Conservation (phyloP, 2,329 filamentous ascomycete genomes). For the Bipolaris zeicola region DNA sequence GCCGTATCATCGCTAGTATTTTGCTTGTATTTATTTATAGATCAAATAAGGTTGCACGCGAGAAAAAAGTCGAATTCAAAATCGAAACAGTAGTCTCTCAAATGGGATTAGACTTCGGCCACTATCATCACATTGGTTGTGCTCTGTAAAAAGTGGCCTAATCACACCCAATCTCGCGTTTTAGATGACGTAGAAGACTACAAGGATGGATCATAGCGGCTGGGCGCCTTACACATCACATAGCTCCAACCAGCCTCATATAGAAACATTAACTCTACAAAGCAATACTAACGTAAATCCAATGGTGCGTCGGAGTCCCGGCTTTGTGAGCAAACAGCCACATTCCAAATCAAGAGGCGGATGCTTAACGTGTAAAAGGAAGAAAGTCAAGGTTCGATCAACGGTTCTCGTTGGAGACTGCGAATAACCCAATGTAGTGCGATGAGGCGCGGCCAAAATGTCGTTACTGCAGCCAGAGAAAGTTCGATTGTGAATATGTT, state of each 20-base stretch:
- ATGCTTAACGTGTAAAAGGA: constrained; percentile 41
- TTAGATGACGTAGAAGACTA: constrained; percentile 7
- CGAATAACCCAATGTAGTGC: constrained; percentile 26
- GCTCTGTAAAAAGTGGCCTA: not conserved
- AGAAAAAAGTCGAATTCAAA: no score
- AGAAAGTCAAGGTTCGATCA: constrained; percentile 41
- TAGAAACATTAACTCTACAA: not conserved
- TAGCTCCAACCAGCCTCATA: no score
- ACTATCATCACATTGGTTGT: not conserved
- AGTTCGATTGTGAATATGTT: constrained; percentile 33
- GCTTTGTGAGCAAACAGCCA: constrained; percentile 41
- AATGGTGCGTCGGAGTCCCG: constrained; percentile 35
- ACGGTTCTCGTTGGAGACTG: not conserved
- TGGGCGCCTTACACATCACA: constrained; percentile 4
- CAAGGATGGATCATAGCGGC: not conserved
- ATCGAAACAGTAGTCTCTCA: no score
- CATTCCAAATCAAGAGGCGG: constrained; percentile 42
- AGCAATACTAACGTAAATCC: not conserved
- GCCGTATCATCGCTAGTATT: not conserved
- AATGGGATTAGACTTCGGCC: not conserved
- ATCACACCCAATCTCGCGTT: not conserved
- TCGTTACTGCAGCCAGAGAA: constrained; percentile 34
- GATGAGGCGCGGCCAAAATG: constrained; percentile 38
- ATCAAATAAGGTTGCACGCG: no score
- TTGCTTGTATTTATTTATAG: not conserved